phyloP scores from a whole-genome alignment of 768 basidiomycete species.

The Russula sp. region DNA sequence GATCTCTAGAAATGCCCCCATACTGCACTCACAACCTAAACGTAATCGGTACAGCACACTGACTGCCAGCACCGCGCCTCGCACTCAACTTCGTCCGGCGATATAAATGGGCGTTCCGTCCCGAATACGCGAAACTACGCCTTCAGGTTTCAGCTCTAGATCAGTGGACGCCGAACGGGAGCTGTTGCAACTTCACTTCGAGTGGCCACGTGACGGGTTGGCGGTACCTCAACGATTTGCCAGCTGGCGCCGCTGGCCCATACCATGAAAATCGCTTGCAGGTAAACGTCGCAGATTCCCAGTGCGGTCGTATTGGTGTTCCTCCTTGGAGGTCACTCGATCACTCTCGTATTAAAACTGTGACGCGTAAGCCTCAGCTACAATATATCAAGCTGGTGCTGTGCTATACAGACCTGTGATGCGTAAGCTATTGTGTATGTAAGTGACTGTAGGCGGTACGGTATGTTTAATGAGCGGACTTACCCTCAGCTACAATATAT shows the following conservation, averaged over 20 bases:
- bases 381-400: too few relatives aligned
- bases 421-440: too few relatives aligned
- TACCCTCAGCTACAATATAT: too few relatives aligned
- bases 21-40: neutral
- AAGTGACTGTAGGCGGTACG: too few relatives aligned
- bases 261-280: conserved; percentile 45
- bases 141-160: conserved; percentile 50
- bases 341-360: too few relatives aligned
- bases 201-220: conserved; percentile 35
- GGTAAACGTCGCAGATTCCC: conserved; percentile 30
- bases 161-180: conserved; percentile 28
- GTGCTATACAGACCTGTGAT: too few relatives aligned
- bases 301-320: neutral
- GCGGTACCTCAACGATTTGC: conserved; percentile 2
- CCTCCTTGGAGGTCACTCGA: conserved; percentile 36
- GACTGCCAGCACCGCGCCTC: conserved; percentile 45
- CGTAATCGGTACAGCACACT: conserved; percentile 37
- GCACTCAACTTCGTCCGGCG: conserved; percentile 55
- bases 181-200: conserved; percentile 40
- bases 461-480: too few relatives aligned
- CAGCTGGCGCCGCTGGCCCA: conserved; percentile 39
- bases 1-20: conserved; percentile 18
- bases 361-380: too few relatives aligned
- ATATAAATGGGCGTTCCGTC: conserved; percentile 73
- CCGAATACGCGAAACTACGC: conserved; percentile 50